Percentiles rank a stretch among this genome's conserved stretches.
Evolutionary conservation across 176 grass and related monocot genomes (phyloP).

Genomic region (Lolium perenne): DNA sequence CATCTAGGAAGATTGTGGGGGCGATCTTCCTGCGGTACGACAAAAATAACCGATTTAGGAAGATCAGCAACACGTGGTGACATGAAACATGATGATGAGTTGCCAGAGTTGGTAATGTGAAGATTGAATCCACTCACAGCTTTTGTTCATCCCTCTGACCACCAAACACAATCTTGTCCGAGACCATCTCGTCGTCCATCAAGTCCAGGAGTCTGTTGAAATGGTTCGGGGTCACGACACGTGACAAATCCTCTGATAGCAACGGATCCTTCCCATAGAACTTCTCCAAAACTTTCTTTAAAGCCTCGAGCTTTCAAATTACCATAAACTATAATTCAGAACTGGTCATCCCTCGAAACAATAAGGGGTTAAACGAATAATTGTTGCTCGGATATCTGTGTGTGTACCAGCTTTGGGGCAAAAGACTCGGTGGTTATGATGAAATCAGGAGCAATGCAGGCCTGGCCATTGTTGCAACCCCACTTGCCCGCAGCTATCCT

Average conservation of each 20-base stretch:
- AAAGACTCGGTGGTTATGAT: slow-evolving; percentile 79
- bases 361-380: background rate
- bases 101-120: background rate
- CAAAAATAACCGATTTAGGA: background rate
- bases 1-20: slow-evolving; percentile 71
- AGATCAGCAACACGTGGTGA: background rate
- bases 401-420: slow-evolving; percentile 70
- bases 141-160: slow-evolving; percentile 62
- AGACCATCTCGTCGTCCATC: slow-evolving; percentile 66
- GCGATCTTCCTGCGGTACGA: slow-evolving; percentile 60
- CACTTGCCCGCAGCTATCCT: slow-evolving; percentile 81
- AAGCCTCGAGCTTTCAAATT: slow-evolving; percentile 52
- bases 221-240: slow-evolving; percentile 70
- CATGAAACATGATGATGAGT: background rate
- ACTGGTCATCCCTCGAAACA: background rate
- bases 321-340: background rate
- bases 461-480: slow-evolving; percentile 84
- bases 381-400: background rate
- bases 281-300: slow-evolving; percentile 60
- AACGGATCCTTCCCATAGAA: slow-evolving; percentile 82
- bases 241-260: slow-evolving; percentile 61
- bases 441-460: slow-evolving; percentile 85
- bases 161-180: slow-evolving; percentile 65
- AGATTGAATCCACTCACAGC: slow-evolving; percentile 48
- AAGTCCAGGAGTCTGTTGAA: slow-evolving; percentile 60